phyloP scores from a whole-genome alignment of 164 flowering plant species.

The Nelumbo lutea region DNA sequence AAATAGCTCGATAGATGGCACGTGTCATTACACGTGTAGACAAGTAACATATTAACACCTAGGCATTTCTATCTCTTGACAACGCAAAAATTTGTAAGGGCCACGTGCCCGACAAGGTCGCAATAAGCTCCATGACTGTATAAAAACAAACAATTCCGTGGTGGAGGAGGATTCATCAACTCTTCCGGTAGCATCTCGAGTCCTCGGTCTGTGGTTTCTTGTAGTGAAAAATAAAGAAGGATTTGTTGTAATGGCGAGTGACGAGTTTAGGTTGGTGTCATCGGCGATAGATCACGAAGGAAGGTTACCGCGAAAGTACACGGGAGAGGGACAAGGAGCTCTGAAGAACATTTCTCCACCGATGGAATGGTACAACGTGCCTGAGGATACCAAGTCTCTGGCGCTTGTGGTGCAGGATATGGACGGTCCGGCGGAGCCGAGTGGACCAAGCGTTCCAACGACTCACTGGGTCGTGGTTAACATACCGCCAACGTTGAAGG shows the following conservation, averaged over 20 bases:
- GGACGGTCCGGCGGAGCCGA: conserved; percentile 58
- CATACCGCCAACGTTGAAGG: conserved; percentile 63
- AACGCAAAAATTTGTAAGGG: not conserved
- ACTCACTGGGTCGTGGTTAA: conserved; percentile 68
- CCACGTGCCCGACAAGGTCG: conserved; percentile 9
- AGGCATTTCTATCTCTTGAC: not conserved
- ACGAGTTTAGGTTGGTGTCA: conserved; percentile 47
- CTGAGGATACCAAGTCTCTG: conserved; percentile 59
- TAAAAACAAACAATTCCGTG: not conserved
- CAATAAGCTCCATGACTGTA: not conserved
- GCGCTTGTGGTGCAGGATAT: conserved; percentile 72
- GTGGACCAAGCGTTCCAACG: conserved; percentile 64
- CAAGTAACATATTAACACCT: too few species aligned
- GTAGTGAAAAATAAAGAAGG: not conserved
- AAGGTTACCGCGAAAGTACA: conserved; percentile 59
- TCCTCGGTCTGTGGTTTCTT: too few species aligned
- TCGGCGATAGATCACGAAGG: conserved; percentile 45
- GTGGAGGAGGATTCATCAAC: not conserved
- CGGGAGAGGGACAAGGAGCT: conserved; percentile 76
- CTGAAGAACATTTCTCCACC: conserved; percentile 69
- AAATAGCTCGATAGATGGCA: too few species aligned
- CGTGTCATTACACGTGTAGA: too few species aligned
- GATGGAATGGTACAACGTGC: conserved; percentile 82
- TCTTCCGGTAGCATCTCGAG: too few species aligned
- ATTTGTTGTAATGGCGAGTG: conserved; percentile 25